phyloP scores from a whole-genome alignment of 108 stramenopile species.

The Licmophora abbreviata region DNA sequence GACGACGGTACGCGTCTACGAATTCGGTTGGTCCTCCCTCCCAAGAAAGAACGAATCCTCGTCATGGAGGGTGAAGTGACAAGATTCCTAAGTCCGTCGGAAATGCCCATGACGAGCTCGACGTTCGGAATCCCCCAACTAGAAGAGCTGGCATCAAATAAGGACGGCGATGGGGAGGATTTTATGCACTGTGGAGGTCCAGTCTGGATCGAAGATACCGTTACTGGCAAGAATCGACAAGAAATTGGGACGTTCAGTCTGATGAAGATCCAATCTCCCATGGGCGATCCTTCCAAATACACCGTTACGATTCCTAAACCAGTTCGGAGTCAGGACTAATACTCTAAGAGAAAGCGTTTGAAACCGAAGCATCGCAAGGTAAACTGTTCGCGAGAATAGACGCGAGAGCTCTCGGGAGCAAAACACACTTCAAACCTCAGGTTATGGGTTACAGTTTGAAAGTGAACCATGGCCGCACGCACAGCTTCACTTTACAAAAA shows the following conservation, averaged over 20 bases:
- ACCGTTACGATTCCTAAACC: conserved; percentile 35
- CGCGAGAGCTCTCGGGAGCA: neutral
- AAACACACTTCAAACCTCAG: too few species aligned
- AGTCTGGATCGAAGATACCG: conserved; percentile 56
- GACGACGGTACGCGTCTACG: conserved; percentile 34
- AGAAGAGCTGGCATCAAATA: conserved; percentile 4
- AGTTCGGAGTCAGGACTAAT: conserved; percentile 19
- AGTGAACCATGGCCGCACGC: too few species aligned
- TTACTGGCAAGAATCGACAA: conserved; percentile 41
- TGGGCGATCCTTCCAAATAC: conserved; percentile 17
- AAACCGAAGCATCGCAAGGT: neutral
- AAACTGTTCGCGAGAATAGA: neutral
- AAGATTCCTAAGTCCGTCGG: neutral
- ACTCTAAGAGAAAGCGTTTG: neutral
- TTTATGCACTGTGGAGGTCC: conserved; percentile 16
- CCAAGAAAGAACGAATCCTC: conserved; percentile 59
- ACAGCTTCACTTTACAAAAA: too few species aligned
- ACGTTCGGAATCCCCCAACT: conserved; percentile 36
- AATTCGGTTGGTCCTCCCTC: conserved; percentile 71
- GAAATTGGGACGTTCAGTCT: conserved; percentile 61
- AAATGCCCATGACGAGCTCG: conserved; percentile 10
- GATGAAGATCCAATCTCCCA: conserved; percentile 40
- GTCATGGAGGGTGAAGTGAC: conserved; percentile 55
- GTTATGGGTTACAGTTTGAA: too few species aligned
- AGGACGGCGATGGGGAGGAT: conserved; percentile 11